Base-by-base conservation (phyloP, 345 rosid species). In the Sonneratia alba region DNA sequence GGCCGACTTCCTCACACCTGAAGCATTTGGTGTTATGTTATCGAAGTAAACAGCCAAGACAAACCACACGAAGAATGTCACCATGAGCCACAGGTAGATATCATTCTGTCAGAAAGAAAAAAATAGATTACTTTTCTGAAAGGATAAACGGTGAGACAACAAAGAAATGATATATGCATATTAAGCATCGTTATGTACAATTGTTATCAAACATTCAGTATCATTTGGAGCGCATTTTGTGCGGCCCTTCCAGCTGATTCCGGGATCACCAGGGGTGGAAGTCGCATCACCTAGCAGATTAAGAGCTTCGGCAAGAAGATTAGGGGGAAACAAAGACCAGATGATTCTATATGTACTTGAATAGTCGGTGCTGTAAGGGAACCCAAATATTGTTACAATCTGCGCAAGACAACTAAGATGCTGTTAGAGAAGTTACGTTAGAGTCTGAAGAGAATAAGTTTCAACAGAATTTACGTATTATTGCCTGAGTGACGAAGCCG, bases 291-390 rank as follows among this genome's bases (percentile, higher is more conserved):
- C 79, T 61, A 91, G 96, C 66, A 81, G 71, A 9, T 69, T 68
- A 70, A 90, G 78, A 67, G 87, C 86, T 72, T 82, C 59, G 34
- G 93, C 92, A 48, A 94, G 88, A 75, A 88, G 91, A 88, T 90
- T 91, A n/a, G 97, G 98, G 6, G 96, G 95, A 83, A 87, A 94
- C 27, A 94, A 62, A 42, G 96, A 91, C 98, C 91, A 94, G 81
- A 91, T 45, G 73, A 37, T 47, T 74, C 83, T 83, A 55, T 81
- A 49, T 10, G 72, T 53, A 22, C 19, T 40, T 71, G 87, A 72
- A 22, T 66, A 76, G 2, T 19, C 55, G 0, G 61, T n/a, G 42
- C 70, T 76, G 65, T 89, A 94, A 36, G 97, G 93, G 77, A 88
- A 90, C 66, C 95, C 96, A 68, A 1, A 68, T 37, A 70, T n/a